Evolutionary conservation across 2,329 filamentous ascomycete genomes (phyloP).

Genomic region (Cyphellophora attinorum): DNA sequence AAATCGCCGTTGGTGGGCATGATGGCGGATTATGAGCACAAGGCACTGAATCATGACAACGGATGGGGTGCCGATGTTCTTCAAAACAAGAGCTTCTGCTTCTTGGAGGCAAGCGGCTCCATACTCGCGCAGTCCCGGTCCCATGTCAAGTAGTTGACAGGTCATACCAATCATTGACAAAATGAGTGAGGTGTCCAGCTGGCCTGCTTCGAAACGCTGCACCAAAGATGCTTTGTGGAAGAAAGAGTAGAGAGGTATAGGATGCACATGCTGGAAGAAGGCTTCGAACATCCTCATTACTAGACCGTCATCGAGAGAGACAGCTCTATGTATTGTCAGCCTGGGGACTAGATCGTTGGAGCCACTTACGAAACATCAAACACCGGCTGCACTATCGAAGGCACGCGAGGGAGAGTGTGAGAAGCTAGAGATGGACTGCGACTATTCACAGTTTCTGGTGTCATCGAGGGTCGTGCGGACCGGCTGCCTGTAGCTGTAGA

Average conservation of each 20-base stretch:
- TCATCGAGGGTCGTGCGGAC: too few species aligned
- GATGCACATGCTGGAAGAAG: constrained; percentile 22
- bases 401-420: too few species aligned
- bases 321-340: too few species aligned
- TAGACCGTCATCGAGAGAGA: neutral
- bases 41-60: constrained; percentile 11
- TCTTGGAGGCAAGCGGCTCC: constrained; percentile 7
- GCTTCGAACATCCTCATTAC: constrained; percentile 14
- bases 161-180: constrained; percentile 12
- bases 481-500: too few species aligned
- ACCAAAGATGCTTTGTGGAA: constrained; percentile 22
- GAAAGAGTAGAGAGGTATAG: constrained; percentile 21
- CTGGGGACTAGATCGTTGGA: too few species aligned
- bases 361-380: too few species aligned
- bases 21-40: constrained; percentile 9
- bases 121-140: constrained; percentile 5
- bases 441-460: too few species aligned
- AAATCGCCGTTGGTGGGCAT: constrained; percentile 9
- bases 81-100: constrained; percentile 9
- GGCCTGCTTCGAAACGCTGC: constrained; percentile 11
- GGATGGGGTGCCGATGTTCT: constrained; percentile 8
- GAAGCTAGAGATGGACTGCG: too few species aligned
- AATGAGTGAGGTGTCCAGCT: constrained; percentile 8
- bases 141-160: constrained; percentile 7
- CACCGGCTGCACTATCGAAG: too few species aligned